phyloP scores from a whole-genome alignment of 2,329 filamentous ascomycete genomes.

The Monosporascus sp. region DNA sequence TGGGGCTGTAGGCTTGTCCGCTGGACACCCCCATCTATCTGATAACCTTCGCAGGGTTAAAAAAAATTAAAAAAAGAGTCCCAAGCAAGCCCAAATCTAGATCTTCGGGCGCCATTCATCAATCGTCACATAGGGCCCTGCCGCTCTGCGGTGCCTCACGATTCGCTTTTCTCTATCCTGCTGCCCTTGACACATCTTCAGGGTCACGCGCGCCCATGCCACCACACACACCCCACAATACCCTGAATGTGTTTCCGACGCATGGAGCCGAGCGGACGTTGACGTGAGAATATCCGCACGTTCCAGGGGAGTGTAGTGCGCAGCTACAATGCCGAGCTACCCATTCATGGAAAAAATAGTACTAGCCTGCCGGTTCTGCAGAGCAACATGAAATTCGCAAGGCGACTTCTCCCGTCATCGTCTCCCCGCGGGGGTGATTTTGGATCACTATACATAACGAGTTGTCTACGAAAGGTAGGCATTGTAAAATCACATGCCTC shows the following conservation, averaged over 20 bases:
- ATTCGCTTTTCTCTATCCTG: background rate
- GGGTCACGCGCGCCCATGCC: background rate
- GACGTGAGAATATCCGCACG: background rate
- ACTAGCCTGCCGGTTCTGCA: background rate
- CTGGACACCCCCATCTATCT: background rate
- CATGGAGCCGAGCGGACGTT: background rate
- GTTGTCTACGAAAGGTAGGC: background rate
- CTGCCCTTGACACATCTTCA: background rate
- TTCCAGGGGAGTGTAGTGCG: background rate
- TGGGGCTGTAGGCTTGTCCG: background rate
- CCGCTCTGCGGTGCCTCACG: background rate
- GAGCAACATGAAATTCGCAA: background rate
- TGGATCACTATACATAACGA: background rate
- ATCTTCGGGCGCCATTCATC: background rate
- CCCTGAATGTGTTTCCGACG: background rate
- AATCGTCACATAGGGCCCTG: background rate
- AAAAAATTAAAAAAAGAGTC: background rate
- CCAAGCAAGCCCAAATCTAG: background rate
- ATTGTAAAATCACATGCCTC: background rate
- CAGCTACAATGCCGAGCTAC: too few relatives aligned
- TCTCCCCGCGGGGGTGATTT: background rate
- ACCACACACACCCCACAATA: too few relatives aligned
- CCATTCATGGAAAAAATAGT: too few relatives aligned
- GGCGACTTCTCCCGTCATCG: background rate
- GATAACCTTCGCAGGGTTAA: background rate